These are phyloP conservation scores for Cercospora berteroae DNA, from an alignment of 2,329 filamentous ascomycete species.

Conservation along the genomic window DNA sequence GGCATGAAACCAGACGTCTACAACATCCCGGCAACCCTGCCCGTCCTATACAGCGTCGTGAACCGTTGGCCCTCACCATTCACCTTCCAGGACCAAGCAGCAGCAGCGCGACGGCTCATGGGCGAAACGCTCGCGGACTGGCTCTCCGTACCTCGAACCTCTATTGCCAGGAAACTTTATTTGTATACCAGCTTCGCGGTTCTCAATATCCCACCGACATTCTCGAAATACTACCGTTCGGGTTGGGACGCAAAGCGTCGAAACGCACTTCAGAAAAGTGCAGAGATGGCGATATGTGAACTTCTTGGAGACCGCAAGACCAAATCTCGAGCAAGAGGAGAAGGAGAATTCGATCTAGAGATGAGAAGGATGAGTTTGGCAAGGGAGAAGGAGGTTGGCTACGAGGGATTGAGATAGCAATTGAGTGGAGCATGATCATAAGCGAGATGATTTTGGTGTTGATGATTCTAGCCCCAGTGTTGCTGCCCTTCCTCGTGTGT, in stretches of 20 bases:
- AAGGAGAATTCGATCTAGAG: background rate
- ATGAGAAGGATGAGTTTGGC: background rate
- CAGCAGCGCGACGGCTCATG: background rate
- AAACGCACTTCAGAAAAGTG: background rate
- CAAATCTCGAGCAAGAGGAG: background rate
- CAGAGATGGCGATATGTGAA: background rate
- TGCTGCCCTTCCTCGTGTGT: background rate
- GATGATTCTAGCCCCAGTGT: background rate
- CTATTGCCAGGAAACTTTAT: background rate
- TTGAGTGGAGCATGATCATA: background rate
- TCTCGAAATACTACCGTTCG: background rate
- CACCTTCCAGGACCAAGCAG: background rate
- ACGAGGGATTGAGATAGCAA: background rate
- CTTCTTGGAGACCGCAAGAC: background rate
- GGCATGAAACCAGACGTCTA: background rate
- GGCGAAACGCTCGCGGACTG: background rate
- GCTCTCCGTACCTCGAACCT: background rate
- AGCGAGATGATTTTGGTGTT: background rate
- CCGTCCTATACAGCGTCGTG: background rate
- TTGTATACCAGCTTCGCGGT: background rate
- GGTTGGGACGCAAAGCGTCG: background rate
- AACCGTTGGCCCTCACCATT: background rate
- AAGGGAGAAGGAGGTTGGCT: background rate
- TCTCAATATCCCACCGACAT: background rate
- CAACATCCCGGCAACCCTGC: background rate